A percentile compares a stretch with the other conserved stretches of the same genome.
Evolutionary conservation across 2,329 filamentous ascomycete species (phyloP).

Genomic region (Aspergillus japonicus): DNA sequence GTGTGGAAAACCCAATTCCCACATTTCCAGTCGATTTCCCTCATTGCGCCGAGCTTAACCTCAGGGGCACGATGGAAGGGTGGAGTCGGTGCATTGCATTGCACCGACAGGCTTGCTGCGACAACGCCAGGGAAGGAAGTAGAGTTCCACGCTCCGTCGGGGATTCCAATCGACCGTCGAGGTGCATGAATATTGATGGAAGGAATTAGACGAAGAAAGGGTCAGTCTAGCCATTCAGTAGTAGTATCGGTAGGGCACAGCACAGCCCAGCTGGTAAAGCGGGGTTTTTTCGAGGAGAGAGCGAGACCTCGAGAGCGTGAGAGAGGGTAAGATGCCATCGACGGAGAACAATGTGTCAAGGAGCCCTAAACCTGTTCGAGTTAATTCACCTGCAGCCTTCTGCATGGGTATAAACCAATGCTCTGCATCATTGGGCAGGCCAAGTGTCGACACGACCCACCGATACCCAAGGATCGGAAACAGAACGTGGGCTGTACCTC

Average conservation of each 20-base stretch:
- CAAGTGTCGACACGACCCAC: background rate
- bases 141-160: constrained; percentile 9
- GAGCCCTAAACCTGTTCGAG: background rate
- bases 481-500: background rate
- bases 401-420: background rate
- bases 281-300: too few relatives aligned
- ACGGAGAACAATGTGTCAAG: background rate
- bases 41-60: constrained; percentile 12
- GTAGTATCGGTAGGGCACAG: background rate
- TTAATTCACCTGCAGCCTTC: background rate
- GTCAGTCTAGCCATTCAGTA: background rate
- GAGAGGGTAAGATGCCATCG: constrained; percentile 1
- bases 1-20: background rate
- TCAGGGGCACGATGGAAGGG: constrained; percentile 14
- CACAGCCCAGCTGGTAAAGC: background rate
- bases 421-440: background rate
- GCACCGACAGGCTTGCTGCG: constrained; percentile 4
- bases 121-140: constrained; percentile 6
- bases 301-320: background rate
- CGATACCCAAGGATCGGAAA: background rate
- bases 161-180: constrained; percentile 7
- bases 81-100: constrained; percentile 13
- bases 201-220: background rate
- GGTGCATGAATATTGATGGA: background rate
- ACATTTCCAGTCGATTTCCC: background rate